Evolutionary conservation across 805 yeast species (phyloP), one percentile per base, ranked within the genome.

Genomic region (Cyberlindnera japonica): DNA sequence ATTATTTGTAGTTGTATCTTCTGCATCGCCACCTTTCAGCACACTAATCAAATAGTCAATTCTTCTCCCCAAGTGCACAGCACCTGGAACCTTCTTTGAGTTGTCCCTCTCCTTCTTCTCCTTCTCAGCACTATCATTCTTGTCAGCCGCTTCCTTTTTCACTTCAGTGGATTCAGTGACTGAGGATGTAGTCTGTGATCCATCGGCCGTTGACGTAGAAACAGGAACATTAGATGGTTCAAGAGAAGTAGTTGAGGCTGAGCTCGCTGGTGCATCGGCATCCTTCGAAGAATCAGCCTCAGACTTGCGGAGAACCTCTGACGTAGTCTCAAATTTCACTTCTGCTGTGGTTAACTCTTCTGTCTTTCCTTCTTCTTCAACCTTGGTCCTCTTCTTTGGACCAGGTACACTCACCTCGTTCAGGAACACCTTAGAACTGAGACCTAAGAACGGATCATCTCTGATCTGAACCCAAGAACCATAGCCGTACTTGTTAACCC

Each of bases 391-490:
- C 42, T 59, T 64, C 39, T 61, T 59, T 38, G 55, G 61, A 50
- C 62, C 64, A 21, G 58, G 65, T 8, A 57, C 50, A 16, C 64
- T 48, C 33, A 61, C 63, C 42, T 76, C 81, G 41, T 71, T 76
- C 52, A 93, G 69, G 55, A 79, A 93, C 50, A 93, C 66, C 67
- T 88, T 93, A 51, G 88, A 87, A 46, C 87, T 84, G 45, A 93
- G 69, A 10, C 89, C 90, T 43, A 93, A 71, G 38, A 87, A 74
- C 2, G 99, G 98, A 64, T 93, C 99, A 64, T 93, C 99, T 57
- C 99, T 73, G 33, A 93, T 90, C 56, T 85, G 90, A 3, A 74
- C 60, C 99, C 99, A 93, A 1, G 96, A 81, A 14, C 98, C 98
- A 61, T 88, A 90, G 0, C 99, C 99, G 63, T 90, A 90, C 63